Percentiles rank a stretch among this genome's conserved stretches.
Conservation (phyloP, 352 stramenopile species). For the Peronosclerospora sorghi region DNA sequence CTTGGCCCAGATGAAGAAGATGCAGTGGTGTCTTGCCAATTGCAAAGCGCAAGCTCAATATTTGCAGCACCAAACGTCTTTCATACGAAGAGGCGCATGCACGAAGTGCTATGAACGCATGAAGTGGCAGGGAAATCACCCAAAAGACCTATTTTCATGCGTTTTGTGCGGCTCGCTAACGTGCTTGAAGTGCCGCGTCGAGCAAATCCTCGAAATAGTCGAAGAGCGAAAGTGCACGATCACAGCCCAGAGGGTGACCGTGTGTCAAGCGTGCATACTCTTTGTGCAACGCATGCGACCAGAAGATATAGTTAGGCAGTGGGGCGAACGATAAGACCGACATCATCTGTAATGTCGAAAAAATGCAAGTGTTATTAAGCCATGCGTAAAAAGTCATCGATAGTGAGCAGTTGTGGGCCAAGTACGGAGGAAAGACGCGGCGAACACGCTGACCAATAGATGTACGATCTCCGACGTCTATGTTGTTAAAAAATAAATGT, state of each 20-base stretch:
- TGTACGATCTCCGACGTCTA: too few relatives aligned
- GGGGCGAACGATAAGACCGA: too few relatives aligned
- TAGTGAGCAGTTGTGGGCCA: too few relatives aligned
- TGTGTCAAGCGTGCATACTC: constrained; percentile 13
- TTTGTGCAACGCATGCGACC: constrained; percentile 17
- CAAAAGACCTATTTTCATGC: constrained; percentile 9
- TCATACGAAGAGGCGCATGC: constrained; percentile 7
- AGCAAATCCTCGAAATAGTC: constrained; percentile 12
- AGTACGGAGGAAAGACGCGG: too few relatives aligned
- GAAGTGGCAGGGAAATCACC: constrained; percentile 9
- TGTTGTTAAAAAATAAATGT: too few relatives aligned
- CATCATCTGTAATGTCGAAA: too few relatives aligned
- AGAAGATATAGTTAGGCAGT: constrained; percentile 12
- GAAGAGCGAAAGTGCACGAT: constrained; percentile 11
- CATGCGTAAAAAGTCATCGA: too few relatives aligned
- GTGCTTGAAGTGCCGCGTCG: constrained; percentile 14
- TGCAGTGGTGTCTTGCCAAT: constrained; percentile 20
- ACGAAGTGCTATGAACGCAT: constrained; percentile 11
- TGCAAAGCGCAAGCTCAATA: constrained; percentile 10
- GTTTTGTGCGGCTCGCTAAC: constrained; percentile 15
- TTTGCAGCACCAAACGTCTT: constrained; percentile 12
- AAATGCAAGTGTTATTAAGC: too few relatives aligned
- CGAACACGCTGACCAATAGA: too few relatives aligned
- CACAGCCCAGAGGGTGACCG: constrained; percentile 10
- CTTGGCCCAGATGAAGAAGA: constrained; percentile 22